Base-by-base conservation (phyloP, 1,284 basidiomycete species). In the Trichosporon coremiiforme region DNA sequence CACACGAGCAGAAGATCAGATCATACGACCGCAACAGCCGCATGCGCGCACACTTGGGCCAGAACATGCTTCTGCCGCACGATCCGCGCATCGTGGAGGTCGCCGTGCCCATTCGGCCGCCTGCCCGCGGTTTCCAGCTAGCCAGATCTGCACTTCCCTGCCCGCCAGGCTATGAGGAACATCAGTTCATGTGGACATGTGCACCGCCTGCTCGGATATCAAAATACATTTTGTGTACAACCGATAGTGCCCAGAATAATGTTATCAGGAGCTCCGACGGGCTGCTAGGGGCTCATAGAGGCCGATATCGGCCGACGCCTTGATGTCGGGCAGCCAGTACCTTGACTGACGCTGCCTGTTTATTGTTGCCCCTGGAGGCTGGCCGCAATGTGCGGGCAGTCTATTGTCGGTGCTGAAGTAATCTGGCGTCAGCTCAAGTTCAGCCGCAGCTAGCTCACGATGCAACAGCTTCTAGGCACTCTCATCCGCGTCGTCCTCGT, bases 401-500 rank as follows among this genome's bases (percentile, higher is more conserved):
- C 6, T 31, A 60, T 33, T 17, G 57, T 60, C n/a, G 17, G n/a
- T 20, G 4, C 20, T 20, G 47, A 1, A 20, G n/a, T 20, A 6
- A 4, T 12, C 47, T 53, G 47, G 47, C 3, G 57, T 60, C 31
- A 60, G 57, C 29, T 60, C 33, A 33, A 4, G 4, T 4, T 33
- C 33, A 33, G 8, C 33, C 33, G 33, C 8, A 17, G 20, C 1
- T 33, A 60, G 29, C 57, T 60, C 29, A 60, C 57, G 31, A 2
- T 3, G 6, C 33, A 33, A 33, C 8, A 4, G 2, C 17, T 13
- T 0, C 10, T 33, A 60, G 2, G 15, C 57, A 10, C 25, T 57
- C 55, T 57, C 68, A 12, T 72, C 68, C 31, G n/a, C n/a, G n/a
- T n/a, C n/a, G n/a, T 70, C 67, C 35, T 71, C 70, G 55, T 33